Evolutionary conservation across 345 rosid genomes (phyloP).

Genomic region (Punica granatum): DNA sequence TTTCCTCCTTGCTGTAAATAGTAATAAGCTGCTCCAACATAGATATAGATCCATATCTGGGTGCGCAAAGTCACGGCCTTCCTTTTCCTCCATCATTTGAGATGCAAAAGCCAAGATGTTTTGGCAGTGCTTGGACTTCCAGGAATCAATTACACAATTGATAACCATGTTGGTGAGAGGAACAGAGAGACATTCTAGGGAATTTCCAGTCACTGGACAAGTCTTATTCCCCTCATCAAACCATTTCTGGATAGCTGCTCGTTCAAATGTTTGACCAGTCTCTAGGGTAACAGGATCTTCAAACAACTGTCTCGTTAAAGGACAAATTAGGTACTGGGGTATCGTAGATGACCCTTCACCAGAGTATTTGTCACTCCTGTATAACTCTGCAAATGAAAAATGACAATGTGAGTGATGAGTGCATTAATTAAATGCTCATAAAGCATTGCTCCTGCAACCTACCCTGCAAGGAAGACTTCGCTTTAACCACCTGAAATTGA

Average conservation of each 20-base stretch:
- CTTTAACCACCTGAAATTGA: constrained; percentile 20
- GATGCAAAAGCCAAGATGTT: constrained; percentile 23
- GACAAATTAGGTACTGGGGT: constrained; percentile 44
- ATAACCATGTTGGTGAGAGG: constrained; percentile 46
- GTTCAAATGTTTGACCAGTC: constrained; percentile 59
- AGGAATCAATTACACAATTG: constrained; percentile 36
- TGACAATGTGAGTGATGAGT: constrained; percentile 11
- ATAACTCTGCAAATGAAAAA: constrained; percentile 25
- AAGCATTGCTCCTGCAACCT: constrained; percentile 12
- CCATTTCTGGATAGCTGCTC: constrained; percentile 46
- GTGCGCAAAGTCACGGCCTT: constrained; percentile 6
- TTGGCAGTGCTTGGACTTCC: constrained; percentile 33
- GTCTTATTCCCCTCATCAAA: constrained; percentile 43
- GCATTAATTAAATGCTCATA: background rate
- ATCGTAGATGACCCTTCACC: constrained; percentile 24
- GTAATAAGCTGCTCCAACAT: constrained; percentile 40
- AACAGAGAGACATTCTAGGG: constrained; percentile 26
- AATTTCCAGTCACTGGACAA: constrained; percentile 54
- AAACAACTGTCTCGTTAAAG: constrained; percentile 41
- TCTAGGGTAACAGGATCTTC: constrained; percentile 60
- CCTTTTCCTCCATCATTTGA: constrained; percentile 12
- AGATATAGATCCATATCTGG: constrained; percentile 22
- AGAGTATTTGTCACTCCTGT: constrained; percentile 12
- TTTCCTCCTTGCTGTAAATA: constrained; percentile 25
- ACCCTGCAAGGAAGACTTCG: constrained; percentile 24